phyloP scores from a whole-genome alignment of 164 flowering plant genomes.

The Amborella trichopoda region DNA sequence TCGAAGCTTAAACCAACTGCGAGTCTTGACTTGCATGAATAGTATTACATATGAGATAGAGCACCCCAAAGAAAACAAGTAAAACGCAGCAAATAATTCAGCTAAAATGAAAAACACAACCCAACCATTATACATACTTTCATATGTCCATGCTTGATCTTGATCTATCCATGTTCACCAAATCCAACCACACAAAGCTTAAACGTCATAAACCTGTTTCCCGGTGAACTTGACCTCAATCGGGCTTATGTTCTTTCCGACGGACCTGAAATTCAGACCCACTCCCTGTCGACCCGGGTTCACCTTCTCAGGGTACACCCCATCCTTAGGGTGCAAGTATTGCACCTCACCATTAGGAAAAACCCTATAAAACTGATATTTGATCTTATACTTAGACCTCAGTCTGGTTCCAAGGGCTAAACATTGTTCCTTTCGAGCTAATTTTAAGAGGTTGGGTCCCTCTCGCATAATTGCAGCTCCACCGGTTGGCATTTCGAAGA shows the following conservation, averaged over 20 bases:
- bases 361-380: constrained; percentile 95
- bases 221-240: constrained; percentile 98
- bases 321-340: constrained; percentile 94
- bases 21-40: too few species aligned
- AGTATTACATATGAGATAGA: too few species aligned
- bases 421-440: constrained; percentile 96
- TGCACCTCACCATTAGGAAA: constrained; percentile 98
- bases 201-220: constrained; percentile 67
- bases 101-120: too few species aligned
- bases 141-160: too few species aligned
- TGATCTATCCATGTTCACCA: too few species aligned
- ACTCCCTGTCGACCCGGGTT: constrained; percentile 88
- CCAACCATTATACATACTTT: too few species aligned
- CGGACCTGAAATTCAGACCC: constrained; percentile 68
- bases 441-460: constrained; percentile 75
- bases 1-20: too few species aligned
- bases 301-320: constrained; percentile 99
- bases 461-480: constrained; percentile 90
- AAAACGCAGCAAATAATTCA: too few species aligned
- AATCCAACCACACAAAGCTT: too few species aligned
- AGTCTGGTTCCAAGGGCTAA: constrained; percentile 88
- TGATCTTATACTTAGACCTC: constrained; percentile 97
- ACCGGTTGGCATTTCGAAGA: constrained; percentile 91
- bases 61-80: too few species aligned
- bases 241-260: constrained; percentile 82